Base-by-base conservation (phyloP, 257 asterid genomes). In the Solanum clarkiae region DNA sequence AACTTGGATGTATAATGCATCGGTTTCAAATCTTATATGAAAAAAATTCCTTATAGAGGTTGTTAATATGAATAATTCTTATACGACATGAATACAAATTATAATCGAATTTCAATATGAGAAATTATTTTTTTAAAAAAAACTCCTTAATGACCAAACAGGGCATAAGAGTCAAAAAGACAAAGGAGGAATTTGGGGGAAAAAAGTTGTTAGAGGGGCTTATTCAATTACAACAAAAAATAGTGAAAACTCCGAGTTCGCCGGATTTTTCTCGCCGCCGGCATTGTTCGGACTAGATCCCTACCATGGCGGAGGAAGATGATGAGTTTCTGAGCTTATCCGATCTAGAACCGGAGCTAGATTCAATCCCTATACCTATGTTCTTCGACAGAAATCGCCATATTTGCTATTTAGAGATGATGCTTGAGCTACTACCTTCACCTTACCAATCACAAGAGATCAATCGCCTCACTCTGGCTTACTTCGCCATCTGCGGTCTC, bases 391-490 rank as follows among this genome's bases (percentile, higher is more conserved):
- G 89, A 88, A 95, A 94, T 90, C 93, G 98, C 6, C 99, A 96
- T 85, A 74, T 93, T 22, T 83, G 68, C 63, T 96, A 86, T 86
- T 89, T 94, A 59, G 86, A 90, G 87, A 93, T 94, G 99, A 94
- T 94, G 98, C 94, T 90, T 82, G 92, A 89, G 47, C 84, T 92
- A 29, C 86, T 96, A 85, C 99, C 99, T 3, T 87, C 93, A 42
- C 88, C 86, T 4, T 96, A 95, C 55, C 95, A 96, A 88, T 88
- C 84, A 36, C 98, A 96, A 72, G 98, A 96, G 82, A 94, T 95
- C 95, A 95, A 94, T 84, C 98, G 97, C 68, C 90, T 96, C 51
- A 95, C 98, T 56, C 98, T 96, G 80, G 97, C 95, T 53, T 93
- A 95, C 92, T 95, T 95, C 88, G 88, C 89, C n/a, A 49, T 94